These are phyloP conservation scores for Globisporangium emineosum DNA, from an alignment of 352 stramenopile genomes.

Conservation along the genomic window DNA sequence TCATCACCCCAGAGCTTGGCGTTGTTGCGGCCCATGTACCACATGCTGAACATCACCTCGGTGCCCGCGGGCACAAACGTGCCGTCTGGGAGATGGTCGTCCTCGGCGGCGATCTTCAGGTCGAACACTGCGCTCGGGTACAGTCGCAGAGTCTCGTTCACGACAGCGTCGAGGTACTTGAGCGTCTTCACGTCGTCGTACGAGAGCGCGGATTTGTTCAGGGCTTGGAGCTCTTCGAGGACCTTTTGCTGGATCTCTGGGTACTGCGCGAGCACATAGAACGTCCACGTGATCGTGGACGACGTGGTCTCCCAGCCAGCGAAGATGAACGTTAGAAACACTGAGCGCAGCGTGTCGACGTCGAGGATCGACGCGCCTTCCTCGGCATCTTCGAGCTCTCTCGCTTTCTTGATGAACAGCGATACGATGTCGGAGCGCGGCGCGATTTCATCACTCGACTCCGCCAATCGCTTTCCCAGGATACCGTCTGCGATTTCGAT, in stretches of 20 bases:
- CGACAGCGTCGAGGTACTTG: constrained; percentile 64
- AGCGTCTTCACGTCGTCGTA: constrained; percentile 62
- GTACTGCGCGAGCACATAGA: constrained; percentile 50
- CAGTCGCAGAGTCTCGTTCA: constrained; percentile 67
- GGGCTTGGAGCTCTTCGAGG: constrained; percentile 31
- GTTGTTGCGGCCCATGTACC: constrained; percentile 23
- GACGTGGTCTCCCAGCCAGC: not conserved
- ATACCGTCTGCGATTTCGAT: constrained; percentile 38
- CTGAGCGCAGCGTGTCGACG: constrained; percentile 45
- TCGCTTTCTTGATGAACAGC: constrained; percentile 51
- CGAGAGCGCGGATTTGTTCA: not conserved
- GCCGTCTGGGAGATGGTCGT: constrained; percentile 16
- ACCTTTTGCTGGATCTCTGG: constrained; percentile 51
- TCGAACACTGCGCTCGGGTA: constrained; percentile 74
- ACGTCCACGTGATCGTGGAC: constrained; percentile 2
- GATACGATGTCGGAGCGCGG: constrained; percentile 42
- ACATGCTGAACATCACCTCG: constrained; percentile 66
- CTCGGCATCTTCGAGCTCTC: constrained; percentile 14
- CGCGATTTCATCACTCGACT: constrained; percentile 33
- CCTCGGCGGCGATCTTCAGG: constrained; percentile 32
- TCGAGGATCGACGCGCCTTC: constrained; percentile 3
- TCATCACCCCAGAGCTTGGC: constrained; percentile 12
- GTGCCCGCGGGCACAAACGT: constrained; percentile 46
- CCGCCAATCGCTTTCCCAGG: constrained; percentile 29
- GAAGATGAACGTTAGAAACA: constrained; percentile 76